These are phyloP conservation scores for Garcia nutans DNA, from an alignment of 345 rosid genomes.

Conservation along the genomic window DNA sequence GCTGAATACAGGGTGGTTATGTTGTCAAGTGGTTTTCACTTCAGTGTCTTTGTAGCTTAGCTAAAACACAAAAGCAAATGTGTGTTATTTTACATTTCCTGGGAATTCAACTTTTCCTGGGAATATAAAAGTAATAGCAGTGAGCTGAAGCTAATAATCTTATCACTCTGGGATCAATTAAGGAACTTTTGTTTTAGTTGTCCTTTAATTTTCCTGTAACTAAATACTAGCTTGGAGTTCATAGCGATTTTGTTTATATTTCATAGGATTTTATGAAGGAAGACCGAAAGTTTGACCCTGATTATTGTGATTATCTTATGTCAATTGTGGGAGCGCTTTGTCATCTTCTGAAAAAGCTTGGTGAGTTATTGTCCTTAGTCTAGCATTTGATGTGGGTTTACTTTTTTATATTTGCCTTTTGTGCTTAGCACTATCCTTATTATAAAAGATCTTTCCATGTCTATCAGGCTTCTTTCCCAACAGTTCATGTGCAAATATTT, in stretches of 20 bases:
- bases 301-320: slow-evolving; percentile 34
- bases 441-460: not conserved
- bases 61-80: too few relatives aligned
- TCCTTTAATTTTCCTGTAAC: not conserved
- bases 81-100: too few relatives aligned
- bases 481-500: not conserved
- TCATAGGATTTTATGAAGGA: slow-evolving; percentile 41
- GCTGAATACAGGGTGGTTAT: not conserved
- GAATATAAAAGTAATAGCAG: too few relatives aligned
- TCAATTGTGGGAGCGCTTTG: slow-evolving; percentile 72
- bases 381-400: not conserved
- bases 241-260: slow-evolving; percentile 10
- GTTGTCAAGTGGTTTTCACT: slow-evolving; percentile 1
- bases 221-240: not conserved
- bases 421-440: not conserved
- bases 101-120: too few relatives aligned
- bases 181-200: too few relatives aligned
- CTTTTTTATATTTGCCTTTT: not conserved
- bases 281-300: slow-evolving; percentile 43
- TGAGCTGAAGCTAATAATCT: too few relatives aligned
- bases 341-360: slow-evolving; percentile 59
- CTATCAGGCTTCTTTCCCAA: not conserved
- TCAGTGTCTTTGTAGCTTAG: not conserved
- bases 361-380: slow-evolving; percentile 40
- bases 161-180: too few relatives aligned